Base-by-base conservation (phyloP, 2,329 filamentous ascomycete species). In the Neopestalotiopsis rosae region DNA sequence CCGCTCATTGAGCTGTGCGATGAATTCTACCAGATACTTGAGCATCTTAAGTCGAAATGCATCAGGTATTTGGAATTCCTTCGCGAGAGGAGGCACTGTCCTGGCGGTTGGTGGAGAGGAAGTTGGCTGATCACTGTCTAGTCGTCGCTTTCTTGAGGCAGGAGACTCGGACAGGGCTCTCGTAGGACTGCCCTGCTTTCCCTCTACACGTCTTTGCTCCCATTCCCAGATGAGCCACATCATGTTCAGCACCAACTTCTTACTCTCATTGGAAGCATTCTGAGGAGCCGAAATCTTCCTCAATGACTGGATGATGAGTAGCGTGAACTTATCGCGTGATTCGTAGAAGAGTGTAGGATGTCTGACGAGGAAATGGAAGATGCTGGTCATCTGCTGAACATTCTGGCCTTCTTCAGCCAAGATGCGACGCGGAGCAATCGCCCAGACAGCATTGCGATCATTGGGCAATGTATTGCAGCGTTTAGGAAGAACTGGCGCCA, bases 281-380 rank as follows among this genome's bases (percentile, higher is more conserved):
- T 93, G 91, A 3, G 94, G 91, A 28, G 89, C 87, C 0, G 95
- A 94, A 67, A 99, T 93, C 81, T 98, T 98, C 66, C 93, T 88
- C 45, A 99, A 85, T 4, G 94, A 95, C 1, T 91, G 91, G 68
- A 99, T 95, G 78, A 99, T 97, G 72, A 96, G 88, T 68, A 92
- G 89, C 4, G 94, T 90, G 72, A 98, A 97, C 76, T 95, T 95
- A 72, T 99, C 96, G 67, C 96, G 88, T 1, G 94, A 94, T 72
- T 98, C 95, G 74, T 97, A 99, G 82, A 99, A 99, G 4, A 99
- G 84, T 75, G 96, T 92, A 0, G 95, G 92, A 78, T 99, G 95
- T 68, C 93, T 90, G 45, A 98, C 95, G 42, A 99, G 86, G 81
- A 99, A 99, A 76, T 98, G 93, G 84, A 98, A 98, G 74, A 99